These are phyloP conservation scores for Quercus robur DNA, from an alignment of 306 rosid genomes.

Conservation along the genomic window DNA sequence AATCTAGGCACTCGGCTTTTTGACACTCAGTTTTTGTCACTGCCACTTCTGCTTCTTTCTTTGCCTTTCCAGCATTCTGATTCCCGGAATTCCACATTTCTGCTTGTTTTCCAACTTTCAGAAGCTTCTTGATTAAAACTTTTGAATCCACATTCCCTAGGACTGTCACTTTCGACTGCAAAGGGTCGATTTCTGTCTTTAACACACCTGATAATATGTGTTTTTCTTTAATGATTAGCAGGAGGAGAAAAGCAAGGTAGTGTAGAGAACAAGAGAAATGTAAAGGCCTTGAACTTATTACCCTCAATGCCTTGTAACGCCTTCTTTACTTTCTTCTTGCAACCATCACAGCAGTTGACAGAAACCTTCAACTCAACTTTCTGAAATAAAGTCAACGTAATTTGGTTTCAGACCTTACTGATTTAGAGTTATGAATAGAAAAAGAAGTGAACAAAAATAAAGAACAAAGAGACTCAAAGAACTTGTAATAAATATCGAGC, in stretches of 20 bases:
- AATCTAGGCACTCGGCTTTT: slow-evolving; percentile 3
- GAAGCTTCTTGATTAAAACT: slow-evolving; percentile 31
- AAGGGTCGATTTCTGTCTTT: slow-evolving; percentile 33
- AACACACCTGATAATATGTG: slow-evolving; percentile 31
- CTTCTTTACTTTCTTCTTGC: slow-evolving; percentile 40
- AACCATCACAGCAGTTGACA: slow-evolving; percentile 45
- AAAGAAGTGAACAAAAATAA: background rate
- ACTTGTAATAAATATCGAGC: background rate
- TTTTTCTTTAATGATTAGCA: background rate
- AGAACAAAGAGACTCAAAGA: background rate
- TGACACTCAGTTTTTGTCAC: background rate
- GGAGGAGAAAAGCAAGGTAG: background rate
- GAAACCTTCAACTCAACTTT: slow-evolving; percentile 41
- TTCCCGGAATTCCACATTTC: slow-evolving; percentile 15
- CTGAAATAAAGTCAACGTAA: slow-evolving; percentile 19
- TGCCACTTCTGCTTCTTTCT: slow-evolving; percentile 7
- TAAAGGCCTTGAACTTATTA: background rate
- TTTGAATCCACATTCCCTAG: slow-evolving; percentile 38
- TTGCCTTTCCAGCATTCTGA: slow-evolving; percentile 10
- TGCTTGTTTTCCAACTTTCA: slow-evolving; percentile 41
- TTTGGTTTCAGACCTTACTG: background rate
- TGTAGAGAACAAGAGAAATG: background rate
- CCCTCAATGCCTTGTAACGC: slow-evolving; percentile 34
- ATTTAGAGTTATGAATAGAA: background rate
- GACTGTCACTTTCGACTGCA: slow-evolving; percentile 35